Conservation (phyloP, 176 grass and related monocot species). For the Aegilops longissima region DNA sequence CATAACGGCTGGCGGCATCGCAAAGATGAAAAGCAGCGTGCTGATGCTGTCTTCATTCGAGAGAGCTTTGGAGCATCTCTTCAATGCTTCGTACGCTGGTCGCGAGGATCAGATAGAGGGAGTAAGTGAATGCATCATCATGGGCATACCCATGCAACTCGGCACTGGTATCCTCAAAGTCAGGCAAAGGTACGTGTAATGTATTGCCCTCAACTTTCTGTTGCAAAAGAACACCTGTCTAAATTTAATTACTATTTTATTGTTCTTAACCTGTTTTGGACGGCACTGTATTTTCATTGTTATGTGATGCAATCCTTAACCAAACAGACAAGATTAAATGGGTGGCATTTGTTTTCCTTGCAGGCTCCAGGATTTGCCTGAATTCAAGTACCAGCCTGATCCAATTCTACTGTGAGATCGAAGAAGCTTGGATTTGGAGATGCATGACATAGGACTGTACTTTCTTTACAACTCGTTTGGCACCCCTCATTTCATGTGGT, state of each 20-base stretch:
- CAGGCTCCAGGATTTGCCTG: constrained; percentile 76
- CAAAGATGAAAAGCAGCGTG: constrained; percentile 90
- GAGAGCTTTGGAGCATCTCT: constrained; percentile 87
- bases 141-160: constrained; percentile 90
- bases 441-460: not conserved
- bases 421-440: not conserved
- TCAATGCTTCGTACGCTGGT: constrained; percentile 79
- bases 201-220: too few relatives aligned
- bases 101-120: constrained; percentile 82
- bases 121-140: constrained; percentile 89
- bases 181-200: constrained; percentile 74
- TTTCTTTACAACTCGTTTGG: not conserved
- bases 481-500: too few relatives aligned
- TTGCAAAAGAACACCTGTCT: too few relatives aligned
- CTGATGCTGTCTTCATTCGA: constrained; percentile 94
- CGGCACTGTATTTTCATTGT: too few relatives aligned
- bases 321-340: too few relatives aligned
- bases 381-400: constrained; percentile 82
- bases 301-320: too few relatives aligned
- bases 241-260: too few relatives aligned
- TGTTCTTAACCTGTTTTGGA: too few relatives aligned
- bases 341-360: constrained; percentile 19
- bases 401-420: constrained; percentile 56
- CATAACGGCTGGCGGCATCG: constrained; percentile 77
- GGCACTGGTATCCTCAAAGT: constrained; percentile 94